These are phyloP conservation scores for Neodidymelliopsis sp. DNA, from an alignment of 2,329 filamentous ascomycete genomes.

Conservation along the genomic window DNA sequence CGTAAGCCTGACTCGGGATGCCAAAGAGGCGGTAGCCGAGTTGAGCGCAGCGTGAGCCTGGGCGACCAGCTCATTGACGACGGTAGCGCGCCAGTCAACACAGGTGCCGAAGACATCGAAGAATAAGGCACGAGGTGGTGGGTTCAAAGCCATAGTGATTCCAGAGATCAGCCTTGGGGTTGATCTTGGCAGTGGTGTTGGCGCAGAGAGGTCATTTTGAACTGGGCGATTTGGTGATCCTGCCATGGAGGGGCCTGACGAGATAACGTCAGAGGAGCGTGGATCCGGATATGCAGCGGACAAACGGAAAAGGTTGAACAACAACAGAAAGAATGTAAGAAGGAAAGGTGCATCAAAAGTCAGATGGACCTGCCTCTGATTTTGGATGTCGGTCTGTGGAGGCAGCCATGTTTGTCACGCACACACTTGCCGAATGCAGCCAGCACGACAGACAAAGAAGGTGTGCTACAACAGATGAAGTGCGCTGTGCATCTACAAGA, in stretches of 20 bases:
- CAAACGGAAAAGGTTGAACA: constrained; percentile 15
- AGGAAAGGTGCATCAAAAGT: background rate
- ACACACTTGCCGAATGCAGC: constrained; percentile 18
- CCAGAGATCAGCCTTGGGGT: constrained; percentile 12
- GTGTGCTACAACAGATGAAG: background rate
- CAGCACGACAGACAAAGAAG: constrained; percentile 10
- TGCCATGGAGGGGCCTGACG: constrained; percentile 21
- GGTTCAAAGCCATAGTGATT: constrained; percentile 35
- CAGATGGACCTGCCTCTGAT: no score
- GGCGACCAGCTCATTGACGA: constrained; percentile 65
- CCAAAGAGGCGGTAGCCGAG: constrained; percentile 54
- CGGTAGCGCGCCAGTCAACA: constrained; percentile 77
- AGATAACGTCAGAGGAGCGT: constrained; percentile 21
- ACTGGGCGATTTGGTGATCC: constrained; percentile 17
- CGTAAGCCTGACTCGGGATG: constrained; percentile 57
- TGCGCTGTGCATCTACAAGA: background rate
- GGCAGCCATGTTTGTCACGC: constrained; percentile 9
- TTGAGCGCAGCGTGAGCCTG: constrained; percentile 59
- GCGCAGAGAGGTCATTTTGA: constrained; percentile 23
- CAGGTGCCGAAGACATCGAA: constrained; percentile 84
- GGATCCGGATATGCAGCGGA: constrained; percentile 15
- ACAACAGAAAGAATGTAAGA: background rate
- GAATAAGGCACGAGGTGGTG: constrained; percentile 64
- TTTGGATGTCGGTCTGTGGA: background rate
- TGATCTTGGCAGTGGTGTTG: constrained; percentile 15